These are phyloP conservation scores for Saprolegnia diclina DNA, from an alignment of 352 stramenopile species.

Conservation along the genomic window DNA sequence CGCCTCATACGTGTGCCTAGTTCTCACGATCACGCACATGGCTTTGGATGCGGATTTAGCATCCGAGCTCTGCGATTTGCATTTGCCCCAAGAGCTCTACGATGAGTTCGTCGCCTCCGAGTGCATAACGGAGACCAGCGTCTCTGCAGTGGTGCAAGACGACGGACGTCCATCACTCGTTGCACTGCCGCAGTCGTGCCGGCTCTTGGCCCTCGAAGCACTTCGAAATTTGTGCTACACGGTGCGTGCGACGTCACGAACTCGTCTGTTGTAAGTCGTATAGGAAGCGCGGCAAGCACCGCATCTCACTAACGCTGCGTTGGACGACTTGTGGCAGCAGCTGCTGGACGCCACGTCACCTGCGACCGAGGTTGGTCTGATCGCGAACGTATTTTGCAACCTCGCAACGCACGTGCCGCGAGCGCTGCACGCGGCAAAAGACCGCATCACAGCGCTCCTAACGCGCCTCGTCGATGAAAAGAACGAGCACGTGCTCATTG, in stretches of 20 bases:
- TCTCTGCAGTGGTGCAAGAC: background rate
- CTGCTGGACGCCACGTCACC: background rate
- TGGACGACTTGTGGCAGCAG: slow-evolving; percentile 12
- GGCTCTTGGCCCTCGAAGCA: slow-evolving; percentile 39
- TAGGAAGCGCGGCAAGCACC: slow-evolving; percentile 24
- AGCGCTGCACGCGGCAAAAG: slow-evolving; percentile 1
- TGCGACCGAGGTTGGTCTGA: slow-evolving; percentile 31
- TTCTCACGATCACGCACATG: slow-evolving; percentile 52
- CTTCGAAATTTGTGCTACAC: slow-evolving; percentile 48
- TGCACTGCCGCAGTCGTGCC: slow-evolving; percentile 29
- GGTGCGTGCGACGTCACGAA: background rate
- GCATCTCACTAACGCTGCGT: background rate
- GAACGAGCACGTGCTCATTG: slow-evolving; percentile 30
- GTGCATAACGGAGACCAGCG: background rate
- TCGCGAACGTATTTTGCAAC: slow-evolving; percentile 42
- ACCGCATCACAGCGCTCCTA: slow-evolving; percentile 1
- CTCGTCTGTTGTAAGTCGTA: slow-evolving; percentile 31
- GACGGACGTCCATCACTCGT: slow-evolving; percentile 25
- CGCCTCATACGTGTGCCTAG: slow-evolving; percentile 19
- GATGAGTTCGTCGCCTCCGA: slow-evolving; percentile 20
- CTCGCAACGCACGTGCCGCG: slow-evolving; percentile 30
- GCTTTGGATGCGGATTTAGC: slow-evolving; percentile 52
- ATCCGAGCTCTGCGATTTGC: slow-evolving; percentile 38
- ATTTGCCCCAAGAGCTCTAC: slow-evolving; percentile 32
- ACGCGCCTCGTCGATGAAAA: slow-evolving; percentile 11